Base-by-base conservation (phyloP, 768 basidiomycete genomes). In the Podaxis sp. region DNA sequence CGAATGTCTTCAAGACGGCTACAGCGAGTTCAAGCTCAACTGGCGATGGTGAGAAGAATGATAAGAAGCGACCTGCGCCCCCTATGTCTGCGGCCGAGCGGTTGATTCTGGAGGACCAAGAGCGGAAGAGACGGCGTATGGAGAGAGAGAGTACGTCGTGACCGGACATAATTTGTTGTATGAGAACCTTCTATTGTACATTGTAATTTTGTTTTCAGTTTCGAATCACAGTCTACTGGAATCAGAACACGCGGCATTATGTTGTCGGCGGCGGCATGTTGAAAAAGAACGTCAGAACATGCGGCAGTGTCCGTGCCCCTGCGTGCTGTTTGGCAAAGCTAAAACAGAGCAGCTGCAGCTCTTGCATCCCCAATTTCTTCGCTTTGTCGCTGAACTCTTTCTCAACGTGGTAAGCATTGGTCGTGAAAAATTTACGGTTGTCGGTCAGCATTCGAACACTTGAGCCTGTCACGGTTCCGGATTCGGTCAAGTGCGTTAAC, bases 41-140 rank as follows among this genome's bases (percentile, higher is more conserved):
- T 66, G 68, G 70, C 51, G 79, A 75, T 9, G 69, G 71, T 52
- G 77, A 75, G 48, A 71, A 74, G 64, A 82, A 80, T 40, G 84
- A 85, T 49, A 87, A 82, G 80, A 89, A 90, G 77, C 82, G 88
- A 44, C 68, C 83, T 4, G 84, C 83, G 11, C 78, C 85, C 55
- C 12, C 44, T 3, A 85, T 95, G 83, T 87, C 87, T 68, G 92
- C 92, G 26, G 92, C 92, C 15, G 96, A 98, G 74, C 80, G 84
- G 65, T 75, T 99, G 63, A 96, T 97, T 64, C 67, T 87, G 63
- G 96, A 98, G 78, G 95, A 97, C 30, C 91, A 92, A 76, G 93
- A 94, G 74, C 82, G 94, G 71, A 96, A 96, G 75, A 82, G 88
- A 72, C 80, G 93, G 66, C 79, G 85, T 66, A 88, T 91, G 86